Evolutionary conservation across 768 basidiomycete genomes (phyloP).

Genomic region (Daedalea quercina): DNA sequence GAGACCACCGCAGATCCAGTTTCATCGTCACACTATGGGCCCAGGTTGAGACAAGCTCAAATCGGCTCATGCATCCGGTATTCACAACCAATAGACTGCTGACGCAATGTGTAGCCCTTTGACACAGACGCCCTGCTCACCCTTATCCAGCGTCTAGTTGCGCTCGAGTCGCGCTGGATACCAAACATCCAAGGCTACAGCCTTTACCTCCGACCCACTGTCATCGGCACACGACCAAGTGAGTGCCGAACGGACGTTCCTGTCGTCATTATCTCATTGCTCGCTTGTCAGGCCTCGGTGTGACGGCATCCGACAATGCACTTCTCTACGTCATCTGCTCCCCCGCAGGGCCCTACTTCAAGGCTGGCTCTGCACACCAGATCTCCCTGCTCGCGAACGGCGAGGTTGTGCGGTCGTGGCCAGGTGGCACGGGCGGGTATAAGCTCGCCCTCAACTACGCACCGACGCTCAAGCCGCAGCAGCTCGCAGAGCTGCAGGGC

Average conservation of each 20-base stretch:
- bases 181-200: constrained; percentile 67
- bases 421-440: constrained; percentile 51
- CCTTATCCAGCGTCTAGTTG: constrained; percentile 60
- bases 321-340: constrained; percentile 81
- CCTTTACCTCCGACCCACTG: constrained; percentile 81
- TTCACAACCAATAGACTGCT: background rate
- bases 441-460: constrained; percentile 42
- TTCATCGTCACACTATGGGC: too few relatives aligned
- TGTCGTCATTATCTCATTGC: constrained; percentile 2
- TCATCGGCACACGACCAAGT: constrained; percentile 44
- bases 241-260: constrained; percentile 3
- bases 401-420: constrained; percentile 44
- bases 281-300: constrained; percentile 39
- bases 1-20: too few relatives aligned
- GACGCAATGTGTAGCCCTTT: constrained; percentile 31
- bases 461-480: constrained; percentile 38
- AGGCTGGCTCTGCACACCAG: constrained; percentile 36
- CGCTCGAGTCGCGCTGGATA: constrained; percentile 79
- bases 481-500: constrained; percentile 40
- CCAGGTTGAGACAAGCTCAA: too few relatives aligned
- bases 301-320: constrained; percentile 72
- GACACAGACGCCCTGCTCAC: constrained; percentile 39
- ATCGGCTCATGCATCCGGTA: background rate
- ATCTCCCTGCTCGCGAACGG: constrained; percentile 43
- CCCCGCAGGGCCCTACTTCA: constrained; percentile 51